Conservation (phyloP, 2,329 filamentous ascomycete genomes). For the Neopestalotiopsis sp. region DNA sequence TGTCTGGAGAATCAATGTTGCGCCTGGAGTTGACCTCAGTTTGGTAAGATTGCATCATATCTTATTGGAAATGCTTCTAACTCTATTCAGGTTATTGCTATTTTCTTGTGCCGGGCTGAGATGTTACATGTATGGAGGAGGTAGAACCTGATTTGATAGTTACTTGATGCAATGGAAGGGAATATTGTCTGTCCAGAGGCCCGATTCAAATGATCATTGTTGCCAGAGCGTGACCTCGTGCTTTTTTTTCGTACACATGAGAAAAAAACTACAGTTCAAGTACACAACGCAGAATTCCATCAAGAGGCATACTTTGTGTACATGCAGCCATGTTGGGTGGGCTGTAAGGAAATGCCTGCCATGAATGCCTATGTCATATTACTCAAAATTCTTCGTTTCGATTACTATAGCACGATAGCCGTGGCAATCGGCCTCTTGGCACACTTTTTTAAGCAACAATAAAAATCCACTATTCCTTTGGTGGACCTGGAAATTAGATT, state of each 20-base stretch:
- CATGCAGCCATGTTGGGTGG: no score
- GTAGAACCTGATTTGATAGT: not conserved
- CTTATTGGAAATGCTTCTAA: not conserved
- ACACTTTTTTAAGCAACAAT: not conserved
- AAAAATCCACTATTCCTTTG: not conserved
- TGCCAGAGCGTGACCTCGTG: no score
- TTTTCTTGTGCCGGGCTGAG: slow-evolving; percentile 20
- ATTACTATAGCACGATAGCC: not conserved
- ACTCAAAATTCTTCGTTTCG: not conserved
- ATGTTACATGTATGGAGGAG: slow-evolving; percentile 19
- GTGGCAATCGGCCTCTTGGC: not conserved
- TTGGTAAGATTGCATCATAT: slow-evolving; percentile 10
- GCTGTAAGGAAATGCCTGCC: no score
- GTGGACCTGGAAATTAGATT: not conserved
- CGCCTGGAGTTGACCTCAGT: slow-evolving; percentile 19
- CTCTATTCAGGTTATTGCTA: not conserved
- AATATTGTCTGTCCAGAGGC: no score
- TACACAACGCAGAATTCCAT: no score
- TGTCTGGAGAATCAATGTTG: slow-evolving; percentile 19
- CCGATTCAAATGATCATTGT: no score
- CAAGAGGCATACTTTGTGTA: no score
- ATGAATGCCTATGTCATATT: not conserved
- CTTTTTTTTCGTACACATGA: no score
- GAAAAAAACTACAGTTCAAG: no score
- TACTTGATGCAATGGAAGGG: no score